A percentile compares a stretch with the other conserved stretches of the same genome.
Evolutionary conservation across 1,139 yeast genomes (phyloP).

Genomic region (Magnusiomyces ingens): DNA sequence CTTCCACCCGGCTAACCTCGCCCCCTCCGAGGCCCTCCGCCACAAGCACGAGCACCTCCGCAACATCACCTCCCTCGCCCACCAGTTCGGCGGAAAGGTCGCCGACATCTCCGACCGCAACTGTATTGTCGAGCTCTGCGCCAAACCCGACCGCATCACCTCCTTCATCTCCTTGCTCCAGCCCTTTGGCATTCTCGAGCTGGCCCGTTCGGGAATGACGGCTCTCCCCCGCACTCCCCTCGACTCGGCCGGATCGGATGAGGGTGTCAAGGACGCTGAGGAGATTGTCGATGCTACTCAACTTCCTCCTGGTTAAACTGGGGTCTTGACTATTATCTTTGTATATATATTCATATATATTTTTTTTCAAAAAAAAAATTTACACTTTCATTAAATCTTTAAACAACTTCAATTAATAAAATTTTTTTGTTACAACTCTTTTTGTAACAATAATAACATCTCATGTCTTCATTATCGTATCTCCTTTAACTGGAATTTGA

Average conservation of each 20-base stretch:
- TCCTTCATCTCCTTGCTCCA: conserved; percentile 82
- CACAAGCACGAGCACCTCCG: conserved; percentile 86
- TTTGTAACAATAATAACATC: not conserved
- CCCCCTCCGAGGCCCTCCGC: conserved; percentile 88
- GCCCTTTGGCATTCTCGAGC: conserved; percentile 93
- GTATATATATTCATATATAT: not conserved
- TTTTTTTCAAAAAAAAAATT: not conserved
- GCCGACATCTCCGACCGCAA: conserved; percentile 91
- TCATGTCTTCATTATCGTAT: conserved; percentile 16
- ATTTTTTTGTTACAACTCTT: not conserved
- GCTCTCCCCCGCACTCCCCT: conserved; percentile 95
- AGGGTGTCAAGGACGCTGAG: conserved; percentile 52
- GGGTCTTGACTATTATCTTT: not conserved
- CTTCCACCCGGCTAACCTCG: conserved; percentile 80
- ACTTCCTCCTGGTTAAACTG: conserved; percentile 80
- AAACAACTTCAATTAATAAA: too few species aligned
- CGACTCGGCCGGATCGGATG: conserved; percentile 42
- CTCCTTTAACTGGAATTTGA: conserved; percentile 26
- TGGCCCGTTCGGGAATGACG: conserved; percentile 98
- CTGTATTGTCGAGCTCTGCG: conserved; percentile 88
- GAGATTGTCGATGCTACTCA: conserved; percentile 43
- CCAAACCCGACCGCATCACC: conserved; percentile 85
- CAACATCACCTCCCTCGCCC: conserved; percentile 72
- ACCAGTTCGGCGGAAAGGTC: conserved; percentile 85
- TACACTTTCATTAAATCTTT: not conserved